Conservation (phyloP, 495 filamentous ascomycete species). For the Penicillium dipodomyicola region DNA sequence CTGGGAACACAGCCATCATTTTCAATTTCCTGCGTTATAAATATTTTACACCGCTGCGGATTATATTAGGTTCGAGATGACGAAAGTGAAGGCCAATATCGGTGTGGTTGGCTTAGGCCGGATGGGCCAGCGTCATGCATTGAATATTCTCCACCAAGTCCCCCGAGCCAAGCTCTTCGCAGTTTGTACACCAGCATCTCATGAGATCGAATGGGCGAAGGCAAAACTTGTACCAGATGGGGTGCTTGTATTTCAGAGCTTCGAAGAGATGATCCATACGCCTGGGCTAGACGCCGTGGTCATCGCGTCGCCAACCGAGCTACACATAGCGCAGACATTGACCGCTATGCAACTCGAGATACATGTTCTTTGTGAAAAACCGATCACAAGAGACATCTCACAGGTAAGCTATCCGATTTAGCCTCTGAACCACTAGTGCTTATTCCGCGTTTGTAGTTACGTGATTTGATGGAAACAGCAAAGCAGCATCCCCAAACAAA, state of each 20-base stretch:
- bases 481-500: constrained; percentile 23
- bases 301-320: constrained; percentile 44
- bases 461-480: too few species aligned
- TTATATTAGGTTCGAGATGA: too few species aligned
- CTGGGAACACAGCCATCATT: too few species aligned
- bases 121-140: constrained; percentile 51
- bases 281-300: constrained; percentile 48
- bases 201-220: constrained; percentile 43
- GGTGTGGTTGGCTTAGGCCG: constrained; percentile 48
- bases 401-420: too few species aligned
- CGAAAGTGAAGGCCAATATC: too few species aligned
- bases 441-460: too few species aligned
- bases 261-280: constrained; percentile 45
- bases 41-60: too few species aligned
- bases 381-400: constrained; percentile 22
- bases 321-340: constrained; percentile 51
- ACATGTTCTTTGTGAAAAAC: constrained; percentile 57
- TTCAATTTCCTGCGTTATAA: too few species aligned
- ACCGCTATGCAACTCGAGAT: constrained; percentile 47
- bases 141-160: constrained; percentile 42
- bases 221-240: constrained; percentile 24
- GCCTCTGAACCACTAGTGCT: too few species aligned
- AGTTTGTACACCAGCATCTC: constrained; percentile 40
- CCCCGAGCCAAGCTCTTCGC: constrained; percentile 49
- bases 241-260: constrained; percentile 37